These are phyloP conservation scores for Henckelia pumila DNA, from an alignment of 257 asterid species.

Conservation along the genomic window DNA sequence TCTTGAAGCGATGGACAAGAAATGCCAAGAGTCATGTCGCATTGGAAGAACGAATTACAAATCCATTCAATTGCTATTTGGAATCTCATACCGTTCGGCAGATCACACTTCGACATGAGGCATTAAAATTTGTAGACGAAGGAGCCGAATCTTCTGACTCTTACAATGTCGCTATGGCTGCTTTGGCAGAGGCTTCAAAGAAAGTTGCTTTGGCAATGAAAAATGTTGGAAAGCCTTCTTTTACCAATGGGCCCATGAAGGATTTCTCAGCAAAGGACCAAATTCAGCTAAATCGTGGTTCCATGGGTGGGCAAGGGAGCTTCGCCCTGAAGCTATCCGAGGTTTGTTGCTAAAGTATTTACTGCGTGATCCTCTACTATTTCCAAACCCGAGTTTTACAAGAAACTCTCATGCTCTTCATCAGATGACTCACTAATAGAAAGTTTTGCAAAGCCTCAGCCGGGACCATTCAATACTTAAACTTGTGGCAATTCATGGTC, in stretches of 20 bases:
- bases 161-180: slow-evolving; percentile 63
- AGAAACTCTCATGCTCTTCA: no score
- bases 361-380: slow-evolving; percentile 11
- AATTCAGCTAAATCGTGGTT: slow-evolving; percentile 26
- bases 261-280: slow-evolving; percentile 37
- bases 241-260: slow-evolving; percentile 44
- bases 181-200: slow-evolving; percentile 70
- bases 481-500: slow-evolving; percentile 1
- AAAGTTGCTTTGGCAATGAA: slow-evolving; percentile 53
- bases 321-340: slow-evolving; percentile 57
- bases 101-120: slow-evolving; percentile 83
- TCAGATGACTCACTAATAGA: no score
- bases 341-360: slow-evolving; percentile 45
- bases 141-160: slow-evolving; percentile 71
- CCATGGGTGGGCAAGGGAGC: slow-evolving; percentile 48
- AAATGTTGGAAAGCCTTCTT: slow-evolving; percentile 53
- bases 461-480: slow-evolving; percentile 6
- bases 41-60: slow-evolving; percentile 58
- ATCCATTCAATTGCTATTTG: slow-evolving; percentile 65
- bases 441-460: slow-evolving; percentile 6
- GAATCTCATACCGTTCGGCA: slow-evolving; percentile 94
- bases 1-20: slow-evolving; percentile 24
- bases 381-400: no score
- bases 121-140: slow-evolving; percentile 77
- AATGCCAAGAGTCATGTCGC: slow-evolving; percentile 78